Conservation (phyloP, 2,329 filamentous ascomycete species). For the Neurospora sp. region DNA sequence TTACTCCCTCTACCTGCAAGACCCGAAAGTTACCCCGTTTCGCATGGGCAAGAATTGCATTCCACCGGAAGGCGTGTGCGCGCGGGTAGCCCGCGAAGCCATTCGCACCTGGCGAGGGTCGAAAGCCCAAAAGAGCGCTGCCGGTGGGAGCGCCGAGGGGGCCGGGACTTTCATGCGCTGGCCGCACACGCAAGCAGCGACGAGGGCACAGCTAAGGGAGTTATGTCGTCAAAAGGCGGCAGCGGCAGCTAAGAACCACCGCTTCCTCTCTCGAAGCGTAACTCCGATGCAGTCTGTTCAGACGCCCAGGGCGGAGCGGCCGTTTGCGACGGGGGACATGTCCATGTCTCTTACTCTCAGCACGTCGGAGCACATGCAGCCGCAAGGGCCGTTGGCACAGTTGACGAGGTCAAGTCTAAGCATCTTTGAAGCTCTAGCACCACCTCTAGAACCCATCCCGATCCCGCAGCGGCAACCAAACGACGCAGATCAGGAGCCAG, state of each 20-base stretch:
- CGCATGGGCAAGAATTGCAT: conserved; percentile 52
- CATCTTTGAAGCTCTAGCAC: conserved; percentile 11
- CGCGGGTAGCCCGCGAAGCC: conserved; percentile 55
- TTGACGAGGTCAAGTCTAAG: conserved; percentile 36
- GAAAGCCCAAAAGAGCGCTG: conserved; percentile 26
- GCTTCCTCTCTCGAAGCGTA: conserved; percentile 41
- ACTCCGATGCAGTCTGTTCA: conserved; percentile 34
- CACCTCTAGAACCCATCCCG: not conserved
- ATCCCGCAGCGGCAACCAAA: conserved; percentile 9
- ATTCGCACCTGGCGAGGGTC: conserved; percentile 58
- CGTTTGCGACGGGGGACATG: conserved; percentile 52
- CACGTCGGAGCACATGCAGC: conserved; percentile 56
- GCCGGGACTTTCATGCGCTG: conserved; percentile 44
- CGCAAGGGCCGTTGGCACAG: conserved; percentile 49
- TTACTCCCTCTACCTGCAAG: conserved; percentile 54
- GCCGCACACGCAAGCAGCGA: conserved; percentile 55
- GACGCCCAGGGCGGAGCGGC: not conserved
- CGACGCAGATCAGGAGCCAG: conserved; percentile 11
- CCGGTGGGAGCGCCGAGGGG: conserved; percentile 26
- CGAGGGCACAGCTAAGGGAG: conserved; percentile 50
- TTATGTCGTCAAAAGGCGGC: conserved; percentile 48
- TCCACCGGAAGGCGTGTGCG: conserved; percentile 54
- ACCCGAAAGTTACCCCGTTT: conserved; percentile 58
- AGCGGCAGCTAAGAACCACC: conserved; percentile 30
- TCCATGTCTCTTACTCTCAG: conserved; percentile 51